A percentile compares a stretch with the other conserved stretches of the same genome.
phyloP scores from a whole-genome alignment of 2,329 filamentous ascomycete species.

The Claviceps quebecensis region DNA sequence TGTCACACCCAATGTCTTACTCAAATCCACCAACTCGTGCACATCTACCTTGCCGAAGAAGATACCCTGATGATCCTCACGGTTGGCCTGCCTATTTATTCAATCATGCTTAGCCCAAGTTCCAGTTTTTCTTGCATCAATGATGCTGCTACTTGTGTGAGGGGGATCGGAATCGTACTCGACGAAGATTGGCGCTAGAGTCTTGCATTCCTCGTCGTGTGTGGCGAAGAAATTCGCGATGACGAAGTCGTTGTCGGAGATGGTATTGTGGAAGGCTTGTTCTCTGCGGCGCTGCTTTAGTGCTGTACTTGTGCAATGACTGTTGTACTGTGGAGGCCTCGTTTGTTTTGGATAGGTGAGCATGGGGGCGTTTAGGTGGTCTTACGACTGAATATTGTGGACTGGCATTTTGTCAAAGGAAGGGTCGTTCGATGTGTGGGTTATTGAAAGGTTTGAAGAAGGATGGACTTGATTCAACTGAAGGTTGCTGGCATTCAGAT shows the following conservation, averaged over 20 bases:
- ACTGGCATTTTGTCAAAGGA: not conserved
- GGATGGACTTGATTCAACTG: not conserved
- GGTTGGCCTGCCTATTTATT: conserved; percentile 3
- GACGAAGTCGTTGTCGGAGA: not conserved
- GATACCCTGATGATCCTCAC: not conserved
- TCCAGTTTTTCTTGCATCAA: not conserved
- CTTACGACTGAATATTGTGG: conserved; percentile 4
- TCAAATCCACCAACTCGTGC: not conserved
- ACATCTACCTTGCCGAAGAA: conserved; percentile 4
- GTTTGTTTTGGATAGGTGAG: not conserved
- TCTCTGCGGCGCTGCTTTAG: not conserved
- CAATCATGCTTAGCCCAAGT: too few species aligned
- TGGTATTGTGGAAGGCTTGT: not conserved
- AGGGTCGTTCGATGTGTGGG: not conserved
- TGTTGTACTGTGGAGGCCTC: not conserved
- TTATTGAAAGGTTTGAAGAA: not conserved
- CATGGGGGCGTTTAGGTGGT: not conserved
- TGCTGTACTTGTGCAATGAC: not conserved
- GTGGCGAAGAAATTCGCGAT: conserved; percentile 4
- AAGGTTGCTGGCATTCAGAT: not conserved
- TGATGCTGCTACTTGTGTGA: not conserved
- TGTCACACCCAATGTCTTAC: not conserved
- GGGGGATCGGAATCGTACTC: not conserved
- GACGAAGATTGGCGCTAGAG: conserved; percentile 4
- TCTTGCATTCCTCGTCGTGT: conserved; percentile 2